phyloP scores from a whole-genome alignment of 2,329 filamentous ascomycete genomes.

The Trichoderma koningiopsis region DNA sequence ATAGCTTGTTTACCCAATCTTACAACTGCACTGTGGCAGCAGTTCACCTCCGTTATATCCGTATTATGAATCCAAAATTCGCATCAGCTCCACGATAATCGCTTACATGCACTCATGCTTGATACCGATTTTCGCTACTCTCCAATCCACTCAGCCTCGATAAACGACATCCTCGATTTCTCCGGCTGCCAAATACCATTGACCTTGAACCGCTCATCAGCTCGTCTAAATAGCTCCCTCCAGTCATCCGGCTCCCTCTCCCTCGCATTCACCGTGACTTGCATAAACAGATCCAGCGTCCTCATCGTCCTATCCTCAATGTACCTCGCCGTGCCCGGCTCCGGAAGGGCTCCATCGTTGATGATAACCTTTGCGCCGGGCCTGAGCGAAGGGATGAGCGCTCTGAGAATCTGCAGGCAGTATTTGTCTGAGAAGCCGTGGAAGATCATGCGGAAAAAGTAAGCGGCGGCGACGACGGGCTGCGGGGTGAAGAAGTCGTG shows the following conservation, averaged over 20 bases:
- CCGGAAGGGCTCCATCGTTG: constrained; percentile 34
- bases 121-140: not conserved
- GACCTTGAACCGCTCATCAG: constrained; percentile 23
- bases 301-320: constrained; percentile 23
- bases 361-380: constrained; percentile 33
- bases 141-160: constrained; percentile 27
- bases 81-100: not conserved
- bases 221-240: constrained; percentile 19
- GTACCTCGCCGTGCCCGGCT: constrained; percentile 27
- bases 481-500: constrained; percentile 38
- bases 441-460: constrained; percentile 40
- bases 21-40: not conserved
- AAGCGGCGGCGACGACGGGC: constrained; percentile 32
- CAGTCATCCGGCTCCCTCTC: constrained; percentile 26
- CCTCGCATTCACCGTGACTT: constrained; percentile 26
- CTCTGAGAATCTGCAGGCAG: constrained; percentile 36
- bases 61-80: not conserved
- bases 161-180: constrained; percentile 30
- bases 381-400: constrained; percentile 37
- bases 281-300: constrained; percentile 26
- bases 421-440: constrained; percentile 42
- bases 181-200: constrained; percentile 28
- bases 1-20: not conserved
- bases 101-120: not conserved
- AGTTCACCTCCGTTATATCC: not conserved